phyloP scores from a whole-genome alignment of 2,329 filamentous ascomycete species.

The Neonectria punicea region DNA sequence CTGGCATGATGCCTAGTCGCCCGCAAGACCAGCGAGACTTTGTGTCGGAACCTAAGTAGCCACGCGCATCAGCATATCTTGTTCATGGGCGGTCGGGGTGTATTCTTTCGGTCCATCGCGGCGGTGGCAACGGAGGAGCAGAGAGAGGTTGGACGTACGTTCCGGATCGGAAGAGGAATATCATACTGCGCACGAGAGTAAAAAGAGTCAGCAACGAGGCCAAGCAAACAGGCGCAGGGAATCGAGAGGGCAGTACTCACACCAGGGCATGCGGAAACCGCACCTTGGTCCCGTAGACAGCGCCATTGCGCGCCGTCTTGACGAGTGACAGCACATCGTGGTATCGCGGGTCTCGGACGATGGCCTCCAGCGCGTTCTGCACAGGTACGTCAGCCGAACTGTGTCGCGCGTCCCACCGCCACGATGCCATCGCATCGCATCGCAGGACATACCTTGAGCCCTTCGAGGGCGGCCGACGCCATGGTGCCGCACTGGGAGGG shows the following conservation, averaged over 20 bases:
- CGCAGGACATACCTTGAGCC: conserved; percentile 41
- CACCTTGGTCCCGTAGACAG: conserved; percentile 96
- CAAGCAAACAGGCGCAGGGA: background rate
- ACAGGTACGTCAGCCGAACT: conserved; percentile 2
- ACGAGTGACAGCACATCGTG: conserved; percentile 85
- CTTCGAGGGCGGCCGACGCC: conserved; percentile 43
- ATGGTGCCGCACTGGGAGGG: conserved; percentile 31
- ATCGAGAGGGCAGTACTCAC: conserved; percentile 48
- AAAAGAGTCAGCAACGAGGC: conserved; percentile 30
- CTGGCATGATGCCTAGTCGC: conserved; percentile 91
- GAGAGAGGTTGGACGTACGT: conserved; percentile 64
- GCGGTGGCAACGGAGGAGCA: background rate
- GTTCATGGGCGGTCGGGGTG: background rate
- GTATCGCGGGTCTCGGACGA: conserved; percentile 85
- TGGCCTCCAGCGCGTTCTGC: conserved; percentile 76
- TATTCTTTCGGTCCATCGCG: background rate
- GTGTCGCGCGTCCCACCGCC: background rate
- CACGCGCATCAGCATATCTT: conserved; percentile 29
- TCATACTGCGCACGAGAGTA: conserved; percentile 72
- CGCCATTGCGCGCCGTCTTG: conserved; percentile 95
- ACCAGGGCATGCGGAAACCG: conserved; percentile 98
- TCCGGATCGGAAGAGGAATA: conserved; percentile 94
- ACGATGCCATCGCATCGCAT: background rate
- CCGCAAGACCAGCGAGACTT: conserved; percentile 79
- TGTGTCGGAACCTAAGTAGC: conserved; percentile 72